Percentiles rank a stretch among this genome's conserved stretches.
phyloP scores from a whole-genome alignment of 2,329 filamentous ascomycete genomes.

The Aspergillus calidoustus region DNA sequence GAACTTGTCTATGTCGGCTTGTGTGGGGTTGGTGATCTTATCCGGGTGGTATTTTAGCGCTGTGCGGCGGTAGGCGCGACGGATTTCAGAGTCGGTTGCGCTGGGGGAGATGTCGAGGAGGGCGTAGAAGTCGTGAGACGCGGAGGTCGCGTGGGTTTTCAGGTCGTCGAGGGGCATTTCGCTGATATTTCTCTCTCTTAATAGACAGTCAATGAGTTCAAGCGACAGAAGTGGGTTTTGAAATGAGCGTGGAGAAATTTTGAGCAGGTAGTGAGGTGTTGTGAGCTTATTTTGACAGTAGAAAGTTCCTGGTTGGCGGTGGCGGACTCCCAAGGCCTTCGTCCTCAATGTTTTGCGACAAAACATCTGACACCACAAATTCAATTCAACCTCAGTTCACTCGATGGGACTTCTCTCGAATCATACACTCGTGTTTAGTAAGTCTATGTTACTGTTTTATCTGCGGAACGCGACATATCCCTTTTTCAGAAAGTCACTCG shows the following conservation, averaged over 20 bases:
- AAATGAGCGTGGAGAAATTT: neutral
- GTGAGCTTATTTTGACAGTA: neutral
- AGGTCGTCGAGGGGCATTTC: slow-evolving; percentile 49
- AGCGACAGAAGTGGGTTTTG: neutral
- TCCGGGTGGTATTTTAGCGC: slow-evolving; percentile 94
- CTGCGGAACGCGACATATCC: no score
- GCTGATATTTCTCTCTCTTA: slow-evolving; percentile 1
- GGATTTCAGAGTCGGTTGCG: slow-evolving; percentile 72
- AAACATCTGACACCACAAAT: neutral
- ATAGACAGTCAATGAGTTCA: neutral
- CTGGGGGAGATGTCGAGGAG: slow-evolving; percentile 71
- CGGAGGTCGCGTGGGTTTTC: slow-evolving; percentile 63
- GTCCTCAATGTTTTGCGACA: neutral
- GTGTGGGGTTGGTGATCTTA: slow-evolving; percentile 74
- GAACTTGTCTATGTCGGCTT: slow-evolving; percentile 75
- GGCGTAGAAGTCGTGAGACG: slow-evolving; percentile 72
- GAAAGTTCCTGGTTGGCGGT: slow-evolving; percentile 11
- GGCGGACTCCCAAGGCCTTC: neutral
- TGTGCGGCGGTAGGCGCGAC: slow-evolving; percentile 80
- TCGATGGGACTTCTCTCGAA: no score
- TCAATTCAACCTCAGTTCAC: no score
- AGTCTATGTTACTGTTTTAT: no score
- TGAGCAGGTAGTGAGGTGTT: neutral
- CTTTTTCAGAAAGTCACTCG: no score
- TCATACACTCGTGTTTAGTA: no score